Conservation (phyloP, 1,284 basidiomycete genomes). For the Boletus hoseneyae region DNA sequence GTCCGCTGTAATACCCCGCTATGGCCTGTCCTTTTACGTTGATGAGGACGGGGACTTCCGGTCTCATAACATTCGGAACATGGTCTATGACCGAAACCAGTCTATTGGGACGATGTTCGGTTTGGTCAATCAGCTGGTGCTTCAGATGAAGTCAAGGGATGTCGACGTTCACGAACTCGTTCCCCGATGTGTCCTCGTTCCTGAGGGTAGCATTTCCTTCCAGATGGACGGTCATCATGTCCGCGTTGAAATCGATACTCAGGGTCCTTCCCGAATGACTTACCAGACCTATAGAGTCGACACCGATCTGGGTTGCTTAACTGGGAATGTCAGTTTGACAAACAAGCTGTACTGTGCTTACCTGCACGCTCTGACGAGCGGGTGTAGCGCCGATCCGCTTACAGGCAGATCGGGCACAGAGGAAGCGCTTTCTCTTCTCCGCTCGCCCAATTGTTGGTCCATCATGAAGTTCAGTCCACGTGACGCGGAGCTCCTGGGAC, state of each 20-base stretch:
- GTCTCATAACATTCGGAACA: slow-evolving; percentile 22
- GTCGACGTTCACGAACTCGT: slow-evolving; percentile 1
- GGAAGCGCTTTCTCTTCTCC: slow-evolving; percentile 40
- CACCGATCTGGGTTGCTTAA: slow-evolving; percentile 37
- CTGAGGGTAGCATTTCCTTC: slow-evolving; percentile 35
- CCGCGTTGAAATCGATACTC: slow-evolving; percentile 20
- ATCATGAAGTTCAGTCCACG: slow-evolving; percentile 35
- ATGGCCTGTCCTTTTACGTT: slow-evolving; percentile 36
- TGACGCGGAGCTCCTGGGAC: slow-evolving; percentile 32
- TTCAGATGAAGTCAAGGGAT: slow-evolving; percentile 26
- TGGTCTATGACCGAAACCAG: slow-evolving; percentile 30
- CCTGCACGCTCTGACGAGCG: slow-evolving; percentile 44
- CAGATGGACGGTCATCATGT: slow-evolving; percentile 24
- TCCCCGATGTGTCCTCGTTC: slow-evolving; percentile 38
- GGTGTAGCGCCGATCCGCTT: slow-evolving; percentile 42
- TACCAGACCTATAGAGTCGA: slow-evolving; percentile 43
- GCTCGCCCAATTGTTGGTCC: slow-evolving; percentile 37
- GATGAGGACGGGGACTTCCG: slow-evolving; percentile 28
- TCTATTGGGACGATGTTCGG: slow-evolving; percentile 28
- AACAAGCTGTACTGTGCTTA: slow-evolving; percentile 40
- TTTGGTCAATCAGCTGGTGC: slow-evolving; percentile 39
- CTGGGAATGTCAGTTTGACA: slow-evolving; percentile 32
- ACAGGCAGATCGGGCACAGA: slow-evolving; percentile 45
- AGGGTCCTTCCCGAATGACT: slow-evolving; percentile 4
- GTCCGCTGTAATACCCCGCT: slow-evolving; percentile 41